Base-by-base conservation (phyloP, 2,329 filamentous ascomycete species). In the Arthroderma uncinatum region DNA sequence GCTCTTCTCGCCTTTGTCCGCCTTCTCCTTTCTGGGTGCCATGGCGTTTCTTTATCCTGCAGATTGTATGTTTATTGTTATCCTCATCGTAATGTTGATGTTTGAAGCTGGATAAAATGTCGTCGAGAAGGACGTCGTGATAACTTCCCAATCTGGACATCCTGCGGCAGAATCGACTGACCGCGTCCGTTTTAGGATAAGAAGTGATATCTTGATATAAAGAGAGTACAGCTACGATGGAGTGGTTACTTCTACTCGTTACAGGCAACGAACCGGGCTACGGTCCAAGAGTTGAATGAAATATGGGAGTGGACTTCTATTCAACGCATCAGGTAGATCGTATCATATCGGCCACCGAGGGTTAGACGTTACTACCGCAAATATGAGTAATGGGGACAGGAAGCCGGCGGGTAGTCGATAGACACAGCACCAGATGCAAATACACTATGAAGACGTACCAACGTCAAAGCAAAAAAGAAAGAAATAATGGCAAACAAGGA, bases 21-120 rank as follows among this genome's bases (percentile, higher is more conserved):
- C 55, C 59, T 73, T 74, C 40, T 64, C 68, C 56, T 71, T 75
- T 47, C 67, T 68, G 21, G 71, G 70, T 36, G 68, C 69, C 74
- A 76, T 76, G 16, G 44, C n/a, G 12, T 28, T 21, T 14, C 9
- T 39, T 39, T 25, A 1, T 47, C 12, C 42, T 23, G 19, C 23
- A 8, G 12, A 9, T 9, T n/a, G n/a, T 28, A 21, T 30, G 12
- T 30, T 14, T 30, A 4, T 28, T 28, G 9, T 30, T 28, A 9
- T 48, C 12, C 16, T 19, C 16, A 5, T 48, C n/a, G n/a, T n/a
- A n/a, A n/a, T 48, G 21, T 23, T 7, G 10, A 16, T 30, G 10
- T 28, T 48, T 25, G 25, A 28, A n/a, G 44, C n/a, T 23, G 42
- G 21, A 25, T 25, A 48, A 48, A 25, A 16, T 7, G 23, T n/a